These are phyloP conservation scores for Candida jianshihensis DNA, from an alignment of 805 yeast species.

Conservation along the genomic window DNA sequence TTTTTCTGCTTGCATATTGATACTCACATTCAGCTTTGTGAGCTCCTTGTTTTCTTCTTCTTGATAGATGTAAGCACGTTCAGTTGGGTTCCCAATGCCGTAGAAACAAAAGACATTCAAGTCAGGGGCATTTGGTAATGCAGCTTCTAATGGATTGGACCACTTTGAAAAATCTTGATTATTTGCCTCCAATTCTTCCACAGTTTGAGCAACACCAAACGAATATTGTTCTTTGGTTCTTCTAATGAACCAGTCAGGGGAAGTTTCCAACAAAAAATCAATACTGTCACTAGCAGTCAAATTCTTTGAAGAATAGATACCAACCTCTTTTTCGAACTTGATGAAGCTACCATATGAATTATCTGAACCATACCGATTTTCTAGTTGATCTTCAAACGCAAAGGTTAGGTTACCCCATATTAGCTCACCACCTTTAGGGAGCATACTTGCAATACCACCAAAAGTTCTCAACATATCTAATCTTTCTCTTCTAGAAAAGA, in stretches of 20 bases:
- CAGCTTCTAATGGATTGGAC: constrained; percentile 91
- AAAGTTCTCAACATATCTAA: constrained; percentile 77
- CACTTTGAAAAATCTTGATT: constrained; percentile 73
- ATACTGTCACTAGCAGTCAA: constrained; percentile 64
- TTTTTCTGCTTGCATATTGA: constrained; percentile 51
- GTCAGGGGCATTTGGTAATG: constrained; percentile 90
- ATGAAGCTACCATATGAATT: constrained; percentile 67
- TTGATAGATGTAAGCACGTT: constrained; percentile 81
- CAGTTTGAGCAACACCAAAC: constrained; percentile 61
- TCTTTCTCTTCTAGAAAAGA: constrained; percentile 84
- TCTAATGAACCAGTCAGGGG: constrained; percentile 72
- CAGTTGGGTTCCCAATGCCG: constrained; percentile 97
- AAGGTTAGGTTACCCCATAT: constrained; percentile 80
- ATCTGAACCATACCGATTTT: constrained; percentile 23
- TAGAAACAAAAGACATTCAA: constrained; percentile 84
- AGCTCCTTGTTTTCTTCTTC: constrained; percentile 51
- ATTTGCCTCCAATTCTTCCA: constrained; percentile 53
- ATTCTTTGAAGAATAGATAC: constrained; percentile 40
- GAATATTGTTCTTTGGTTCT: constrained; percentile 70
- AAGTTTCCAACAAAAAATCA: constrained; percentile 50
- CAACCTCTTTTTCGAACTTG: constrained; percentile 44
- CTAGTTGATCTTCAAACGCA: constrained; percentile 56
- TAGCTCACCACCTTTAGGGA: constrained; percentile 89
- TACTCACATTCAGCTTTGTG: constrained; percentile 58
- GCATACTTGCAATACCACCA: constrained; percentile 94